phyloP scores from a whole-genome alignment of 306 rosid genomes.

The Macrotyloma uniflorum region DNA sequence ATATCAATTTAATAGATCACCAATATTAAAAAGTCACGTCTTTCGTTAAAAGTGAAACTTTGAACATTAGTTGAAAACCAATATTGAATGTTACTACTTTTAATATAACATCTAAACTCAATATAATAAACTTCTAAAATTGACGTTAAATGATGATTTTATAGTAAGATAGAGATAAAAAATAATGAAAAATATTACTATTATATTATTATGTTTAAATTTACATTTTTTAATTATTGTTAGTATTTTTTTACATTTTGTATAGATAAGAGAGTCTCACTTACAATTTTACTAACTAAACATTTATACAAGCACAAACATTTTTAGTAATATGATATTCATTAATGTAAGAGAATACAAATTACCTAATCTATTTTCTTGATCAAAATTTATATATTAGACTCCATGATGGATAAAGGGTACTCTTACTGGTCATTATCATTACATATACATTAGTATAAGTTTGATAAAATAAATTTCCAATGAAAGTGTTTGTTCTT shows the following conservation, averaged over 20 bases:
- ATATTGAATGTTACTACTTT: too few species aligned
- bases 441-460: neutral
- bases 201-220: neutral
- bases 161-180: too few species aligned
- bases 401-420: neutral
- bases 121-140: too few species aligned
- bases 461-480: neutral
- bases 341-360: neutral
- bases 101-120: too few species aligned
- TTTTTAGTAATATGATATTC: neutral
- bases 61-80: too few species aligned
- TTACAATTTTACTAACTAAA: neutral
- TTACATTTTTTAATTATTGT: constrained; percentile 2
- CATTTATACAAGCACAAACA: neutral
- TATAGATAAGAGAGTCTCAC: neutral
- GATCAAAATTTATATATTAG: neutral
- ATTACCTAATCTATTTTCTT: neutral
- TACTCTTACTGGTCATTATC: neutral
- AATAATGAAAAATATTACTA: too few species aligned
- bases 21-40: too few species aligned
- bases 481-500: constrained; percentile 2
- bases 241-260: neutral
- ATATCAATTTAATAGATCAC: too few species aligned
- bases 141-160: too few species aligned
- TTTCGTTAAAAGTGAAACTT: too few species aligned